Percentiles rank a stretch among this genome's conserved stretches.
Evolutionary conservation across 2,329 filamentous ascomycete species (phyloP).

Genomic region (Aspergillus sp.): DNA sequence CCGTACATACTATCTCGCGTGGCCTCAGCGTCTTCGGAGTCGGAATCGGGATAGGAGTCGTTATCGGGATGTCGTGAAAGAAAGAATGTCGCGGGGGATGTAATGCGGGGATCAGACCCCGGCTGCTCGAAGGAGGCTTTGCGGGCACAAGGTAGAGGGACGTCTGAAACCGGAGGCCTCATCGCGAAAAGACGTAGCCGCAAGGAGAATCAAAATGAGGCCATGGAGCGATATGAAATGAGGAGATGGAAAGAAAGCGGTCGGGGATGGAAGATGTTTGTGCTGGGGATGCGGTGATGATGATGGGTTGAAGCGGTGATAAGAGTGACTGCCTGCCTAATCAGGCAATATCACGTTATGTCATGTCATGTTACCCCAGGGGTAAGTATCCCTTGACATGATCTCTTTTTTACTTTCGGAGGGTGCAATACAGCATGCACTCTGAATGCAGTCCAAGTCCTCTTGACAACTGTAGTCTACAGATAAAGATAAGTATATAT

Average conservation of each 20-base stretch:
- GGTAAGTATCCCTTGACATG: background rate
- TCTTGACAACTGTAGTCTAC: too few relatives aligned
- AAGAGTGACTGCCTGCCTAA: background rate
- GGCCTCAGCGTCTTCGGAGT: constrained; percentile 21
- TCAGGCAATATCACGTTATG: constrained; percentile 5
- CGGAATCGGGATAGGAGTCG: constrained; percentile 25
- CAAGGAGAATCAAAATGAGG: background rate
- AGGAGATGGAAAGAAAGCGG: background rate
- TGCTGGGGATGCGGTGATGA: background rate
- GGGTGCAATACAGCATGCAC: too few relatives aligned
- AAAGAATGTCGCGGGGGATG: constrained; percentile 53
- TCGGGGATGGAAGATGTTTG: background rate
- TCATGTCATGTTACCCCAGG: constrained; percentile 5
- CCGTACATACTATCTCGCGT: constrained; percentile 46
- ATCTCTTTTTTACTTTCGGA: too few relatives aligned
- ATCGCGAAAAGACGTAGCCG: constrained; percentile 20
- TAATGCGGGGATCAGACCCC: constrained; percentile 31
- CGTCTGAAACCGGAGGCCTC: constrained; percentile 32
- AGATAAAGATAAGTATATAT: too few relatives aligned
- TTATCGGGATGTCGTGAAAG: constrained; percentile 49
- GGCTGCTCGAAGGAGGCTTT: constrained; percentile 31
- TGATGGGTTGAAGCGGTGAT: constrained; percentile 1
- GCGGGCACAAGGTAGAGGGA: constrained; percentile 24
- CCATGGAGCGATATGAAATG: background rate
- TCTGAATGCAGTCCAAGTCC: too few relatives aligned